These are phyloP conservation scores for Penicillium sp. DNA, from an alignment of 2,329 filamentous ascomycete species.

Conservation along the genomic window DNA sequence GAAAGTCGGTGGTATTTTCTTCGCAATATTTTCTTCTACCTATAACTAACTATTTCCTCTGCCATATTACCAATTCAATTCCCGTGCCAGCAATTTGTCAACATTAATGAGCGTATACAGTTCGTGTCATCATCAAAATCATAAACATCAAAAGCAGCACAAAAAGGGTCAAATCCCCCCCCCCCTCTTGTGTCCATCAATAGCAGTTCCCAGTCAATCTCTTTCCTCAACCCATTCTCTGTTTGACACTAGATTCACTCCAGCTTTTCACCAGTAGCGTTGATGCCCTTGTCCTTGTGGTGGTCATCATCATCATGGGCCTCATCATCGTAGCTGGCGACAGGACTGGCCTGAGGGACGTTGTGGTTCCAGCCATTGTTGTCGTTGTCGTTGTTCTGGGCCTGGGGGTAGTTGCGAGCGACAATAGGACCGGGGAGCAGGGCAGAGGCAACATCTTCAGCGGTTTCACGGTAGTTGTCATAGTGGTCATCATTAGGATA, in stretches of 20 bases:
- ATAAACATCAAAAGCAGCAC: not conserved
- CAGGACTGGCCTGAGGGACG: slow-evolving; percentile 11
- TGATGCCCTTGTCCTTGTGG: slow-evolving; percentile 12
- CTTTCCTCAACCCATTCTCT: not conserved
- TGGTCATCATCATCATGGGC: slow-evolving; percentile 14
- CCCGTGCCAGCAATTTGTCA: not conserved
- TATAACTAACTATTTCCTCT: slow-evolving; percentile 6
- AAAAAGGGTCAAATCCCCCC: not conserved
- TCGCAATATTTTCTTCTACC: not conserved
- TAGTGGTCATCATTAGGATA: slow-evolving; percentile 5
- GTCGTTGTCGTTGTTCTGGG: slow-evolving; percentile 12
- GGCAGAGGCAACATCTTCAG: slow-evolving; percentile 17
- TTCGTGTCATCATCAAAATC: slow-evolving; percentile 30
- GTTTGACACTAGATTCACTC: not conserved
- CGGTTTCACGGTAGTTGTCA: slow-evolving; percentile 18
- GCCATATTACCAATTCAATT: slow-evolving; percentile 12
- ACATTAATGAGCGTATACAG: slow-evolving; percentile 32
- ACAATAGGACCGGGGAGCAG: slow-evolving; percentile 14
- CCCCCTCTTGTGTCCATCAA: too few relatives aligned
- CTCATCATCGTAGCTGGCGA: slow-evolving; percentile 18
- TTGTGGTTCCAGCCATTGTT: slow-evolving; percentile 9
- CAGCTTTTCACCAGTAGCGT: slow-evolving; percentile 14
- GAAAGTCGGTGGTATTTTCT: slow-evolving; percentile 13
- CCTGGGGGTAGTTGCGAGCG: slow-evolving; percentile 18
- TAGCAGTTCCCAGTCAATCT: not conserved